These are phyloP conservation scores for Zoysia japonica DNA, from an alignment of 176 grass and related monocot genomes.

Conservation along the genomic window DNA sequence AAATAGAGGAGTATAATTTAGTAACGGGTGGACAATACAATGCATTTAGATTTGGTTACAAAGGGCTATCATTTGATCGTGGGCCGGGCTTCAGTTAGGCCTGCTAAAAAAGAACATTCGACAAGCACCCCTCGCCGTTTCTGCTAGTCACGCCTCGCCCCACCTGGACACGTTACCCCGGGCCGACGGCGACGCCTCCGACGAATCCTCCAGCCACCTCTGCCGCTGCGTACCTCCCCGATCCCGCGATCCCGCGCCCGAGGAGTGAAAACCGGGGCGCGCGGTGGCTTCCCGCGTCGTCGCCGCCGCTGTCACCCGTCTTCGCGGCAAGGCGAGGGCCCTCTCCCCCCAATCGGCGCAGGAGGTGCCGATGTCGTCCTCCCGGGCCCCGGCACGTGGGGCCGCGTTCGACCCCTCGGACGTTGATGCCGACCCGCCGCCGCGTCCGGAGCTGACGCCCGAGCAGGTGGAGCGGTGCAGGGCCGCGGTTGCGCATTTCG, in stretches of 20 bases:
- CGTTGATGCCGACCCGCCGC: conserved; percentile 39
- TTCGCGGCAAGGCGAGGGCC: conserved; percentile 29
- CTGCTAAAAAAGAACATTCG: background rate
- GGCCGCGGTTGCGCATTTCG: conserved; percentile 61
- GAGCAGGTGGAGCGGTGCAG: conserved; percentile 60
- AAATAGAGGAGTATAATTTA: too few relatives aligned
- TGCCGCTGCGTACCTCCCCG: background rate
- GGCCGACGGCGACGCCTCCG: conserved; percentile 16
- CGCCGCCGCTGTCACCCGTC: background rate
- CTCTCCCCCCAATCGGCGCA: conserved; percentile 3
- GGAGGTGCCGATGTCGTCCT: conserved; percentile 1
- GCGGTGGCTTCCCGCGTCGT: conserved; percentile 21
- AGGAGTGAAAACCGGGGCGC: conserved; percentile 4
- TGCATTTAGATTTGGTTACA: too few relatives aligned
- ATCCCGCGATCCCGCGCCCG: background rate
- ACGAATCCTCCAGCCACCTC: background rate
- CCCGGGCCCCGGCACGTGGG: background rate
- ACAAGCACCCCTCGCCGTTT: background rate
- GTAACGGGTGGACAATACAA: too few relatives aligned
- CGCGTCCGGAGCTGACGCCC: conserved; percentile 28
- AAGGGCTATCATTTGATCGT: background rate
- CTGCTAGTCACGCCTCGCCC: background rate
- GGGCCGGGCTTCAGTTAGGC: background rate
- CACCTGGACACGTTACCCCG: background rate
- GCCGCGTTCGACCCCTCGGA: conserved; percentile 43